Evolutionary conservation across 768 basidiomycete genomes (phyloP).

Genomic region (Boletus sensibilis): DNA sequence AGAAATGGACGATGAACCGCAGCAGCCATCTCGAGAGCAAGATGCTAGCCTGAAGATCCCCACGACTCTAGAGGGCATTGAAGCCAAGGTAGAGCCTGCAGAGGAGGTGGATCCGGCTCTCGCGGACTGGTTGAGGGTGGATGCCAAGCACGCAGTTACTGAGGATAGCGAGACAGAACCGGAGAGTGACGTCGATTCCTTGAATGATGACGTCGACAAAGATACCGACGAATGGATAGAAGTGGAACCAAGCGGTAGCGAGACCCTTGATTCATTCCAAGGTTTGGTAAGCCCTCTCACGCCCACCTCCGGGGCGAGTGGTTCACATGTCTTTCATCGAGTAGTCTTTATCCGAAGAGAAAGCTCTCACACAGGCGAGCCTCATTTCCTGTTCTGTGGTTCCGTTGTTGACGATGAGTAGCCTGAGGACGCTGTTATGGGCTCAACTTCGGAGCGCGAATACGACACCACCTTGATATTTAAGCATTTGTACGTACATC

Average conservation of each 20-base stretch:
- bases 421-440: constrained; percentile 56
- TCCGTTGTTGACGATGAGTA: constrained; percentile 1
- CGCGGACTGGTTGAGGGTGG: constrained; percentile 63
- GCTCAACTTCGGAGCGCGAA: constrained; percentile 68
- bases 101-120: constrained; percentile 47
- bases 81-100: constrained; percentile 27
- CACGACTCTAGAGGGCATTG: neutral
- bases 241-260: constrained; percentile 19
- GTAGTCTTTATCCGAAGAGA: constrained; percentile 15
- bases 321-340: neutral
- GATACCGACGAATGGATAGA: constrained; percentile 44
- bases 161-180: constrained; percentile 47
- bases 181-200: constrained; percentile 68
- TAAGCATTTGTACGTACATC: constrained; percentile 64
- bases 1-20: constrained; percentile 14
- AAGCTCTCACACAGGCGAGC: constrained; percentile 9
- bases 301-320: neutral
- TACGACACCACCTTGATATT: constrained; percentile 83
- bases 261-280: constrained; percentile 23
- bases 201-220: constrained; percentile 53
- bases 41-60: constrained; percentile 4
- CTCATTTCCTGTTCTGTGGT: neutral
- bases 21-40: constrained; percentile 16
- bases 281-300: constrained; percentile 3
- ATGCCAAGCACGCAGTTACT: constrained; percentile 30